These are phyloP conservation scores for Eutreptiella sp. DNA, from an alignment of 208 protist species.

Conservation along the genomic window DNA sequence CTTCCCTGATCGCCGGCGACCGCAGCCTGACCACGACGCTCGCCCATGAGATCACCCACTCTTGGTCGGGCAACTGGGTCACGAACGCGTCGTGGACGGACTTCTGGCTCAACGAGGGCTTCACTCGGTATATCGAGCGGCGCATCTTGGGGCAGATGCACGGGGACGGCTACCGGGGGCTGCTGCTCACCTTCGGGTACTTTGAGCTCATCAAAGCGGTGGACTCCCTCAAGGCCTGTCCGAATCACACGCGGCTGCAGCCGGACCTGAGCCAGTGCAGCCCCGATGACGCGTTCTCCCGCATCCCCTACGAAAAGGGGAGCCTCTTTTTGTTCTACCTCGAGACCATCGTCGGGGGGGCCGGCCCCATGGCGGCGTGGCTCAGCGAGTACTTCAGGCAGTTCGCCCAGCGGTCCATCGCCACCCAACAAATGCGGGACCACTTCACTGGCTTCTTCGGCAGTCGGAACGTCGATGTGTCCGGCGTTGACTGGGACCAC, in stretches of 20 bases:
- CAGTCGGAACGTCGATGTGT: constrained; percentile 4
- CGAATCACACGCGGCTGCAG: constrained; percentile 40
- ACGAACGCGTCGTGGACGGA: constrained; percentile 48
- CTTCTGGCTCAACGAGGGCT: constrained; percentile 63
- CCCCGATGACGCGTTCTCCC: constrained; percentile 72
- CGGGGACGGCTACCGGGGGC: constrained; percentile 36
- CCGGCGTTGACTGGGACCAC: constrained; percentile 49
- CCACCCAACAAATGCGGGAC: constrained; percentile 38
- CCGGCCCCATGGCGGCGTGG: constrained; percentile 39
- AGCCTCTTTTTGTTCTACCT: constrained; percentile 60
- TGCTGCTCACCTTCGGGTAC: constrained; percentile 45
- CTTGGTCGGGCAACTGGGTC: constrained; percentile 64
- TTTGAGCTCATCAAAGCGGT: constrained; percentile 45
- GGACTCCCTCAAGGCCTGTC: constrained; percentile 32
- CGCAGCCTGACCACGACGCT: constrained; percentile 49
- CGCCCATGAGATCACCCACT: constrained; percentile 68
- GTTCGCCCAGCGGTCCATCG: constrained; percentile 43
- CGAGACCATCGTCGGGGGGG: constrained; percentile 44
- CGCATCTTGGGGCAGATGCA: constrained; percentile 48
- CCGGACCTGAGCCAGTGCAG: constrained; percentile 40
- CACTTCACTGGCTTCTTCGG: constrained; percentile 47
- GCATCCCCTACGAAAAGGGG: constrained; percentile 73
- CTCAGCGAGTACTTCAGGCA: constrained; percentile 42
- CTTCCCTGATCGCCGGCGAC: constrained; percentile 67
- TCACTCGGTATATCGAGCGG: constrained; percentile 42